Evolutionary conservation across 176 grass and related monocot genomes (phyloP).

Genomic region (Oryza coarctata): DNA sequence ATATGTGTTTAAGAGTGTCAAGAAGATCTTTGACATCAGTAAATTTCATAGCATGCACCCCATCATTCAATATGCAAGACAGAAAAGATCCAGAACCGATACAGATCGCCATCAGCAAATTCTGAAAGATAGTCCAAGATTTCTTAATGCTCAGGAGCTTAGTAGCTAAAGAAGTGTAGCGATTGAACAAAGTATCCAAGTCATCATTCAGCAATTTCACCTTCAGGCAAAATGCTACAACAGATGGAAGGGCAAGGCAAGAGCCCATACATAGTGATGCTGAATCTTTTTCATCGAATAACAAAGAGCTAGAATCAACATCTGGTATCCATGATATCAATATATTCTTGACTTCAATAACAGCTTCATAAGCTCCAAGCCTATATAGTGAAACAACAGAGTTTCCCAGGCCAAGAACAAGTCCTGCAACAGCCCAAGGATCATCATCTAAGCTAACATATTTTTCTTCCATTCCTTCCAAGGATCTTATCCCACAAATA

Average conservation of each 20-base stretch:
- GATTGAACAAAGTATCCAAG: slow-evolving; percentile 64
- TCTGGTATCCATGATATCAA: slow-evolving; percentile 76
- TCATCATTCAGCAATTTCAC: slow-evolving; percentile 69
- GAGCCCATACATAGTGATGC: slow-evolving; percentile 67
- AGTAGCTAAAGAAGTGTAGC: slow-evolving; percentile 68
- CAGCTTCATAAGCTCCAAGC: slow-evolving; percentile 60
- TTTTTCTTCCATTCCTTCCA: slow-evolving; percentile 49
- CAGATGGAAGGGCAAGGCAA: slow-evolving; percentile 76
- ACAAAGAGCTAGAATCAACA: slow-evolving; percentile 35
- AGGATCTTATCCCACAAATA: slow-evolving; percentile 37
- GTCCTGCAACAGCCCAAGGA: slow-evolving; percentile 79
- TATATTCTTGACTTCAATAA: slow-evolving; percentile 76
- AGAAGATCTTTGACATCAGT: slow-evolving; percentile 61
- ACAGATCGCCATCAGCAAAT: slow-evolving; percentile 81
- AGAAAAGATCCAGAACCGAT: slow-evolving; percentile 83
- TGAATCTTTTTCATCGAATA: slow-evolving; percentile 54
- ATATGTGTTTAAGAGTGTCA: slow-evolving; percentile 62
- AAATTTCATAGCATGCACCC: slow-evolving; percentile 68
- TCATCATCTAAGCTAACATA: slow-evolving; percentile 66
- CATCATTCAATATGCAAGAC: slow-evolving; percentile 68
- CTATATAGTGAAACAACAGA: slow-evolving; percentile 72
- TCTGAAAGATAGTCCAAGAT: slow-evolving; percentile 65
- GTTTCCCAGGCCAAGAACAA: slow-evolving; percentile 73
- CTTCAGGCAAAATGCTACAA: slow-evolving; percentile 80
- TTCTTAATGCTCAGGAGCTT: slow-evolving; percentile 65